Evolutionary conservation across 2,329 filamentous ascomycete species (phyloP).

Genomic region (Pestalotiopsis sp.): DNA sequence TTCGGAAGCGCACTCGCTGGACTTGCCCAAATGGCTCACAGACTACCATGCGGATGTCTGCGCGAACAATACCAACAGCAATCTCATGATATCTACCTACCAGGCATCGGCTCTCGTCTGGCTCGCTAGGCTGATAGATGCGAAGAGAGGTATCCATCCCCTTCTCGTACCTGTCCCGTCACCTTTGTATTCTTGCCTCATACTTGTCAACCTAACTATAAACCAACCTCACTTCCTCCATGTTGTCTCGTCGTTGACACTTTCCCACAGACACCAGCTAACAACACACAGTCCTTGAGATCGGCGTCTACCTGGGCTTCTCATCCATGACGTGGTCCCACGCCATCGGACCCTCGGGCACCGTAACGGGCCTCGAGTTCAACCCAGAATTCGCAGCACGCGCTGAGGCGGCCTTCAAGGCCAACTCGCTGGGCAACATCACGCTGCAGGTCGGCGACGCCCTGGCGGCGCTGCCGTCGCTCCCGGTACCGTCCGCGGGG

Average conservation of each 20-base stretch:
- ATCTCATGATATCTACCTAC: constrained; percentile 43
- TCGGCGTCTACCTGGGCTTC: constrained; percentile 51
- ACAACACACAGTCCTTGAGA: constrained; percentile 42
- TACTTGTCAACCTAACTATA: no score
- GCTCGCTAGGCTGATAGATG: constrained; percentile 41
- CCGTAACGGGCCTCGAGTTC: constrained; percentile 48
- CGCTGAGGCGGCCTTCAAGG: constrained; percentile 39
- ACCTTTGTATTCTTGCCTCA: no score
- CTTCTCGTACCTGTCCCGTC: no score
- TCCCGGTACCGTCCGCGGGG: constrained; percentile 30
- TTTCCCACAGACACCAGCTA: neutral
- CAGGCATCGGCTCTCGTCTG: constrained; percentile 43
- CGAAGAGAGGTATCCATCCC: constrained; percentile 44
- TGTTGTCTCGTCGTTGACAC: neutral
- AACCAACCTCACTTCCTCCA: no score
- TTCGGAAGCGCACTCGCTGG: constrained; percentile 28
- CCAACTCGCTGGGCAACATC: constrained; percentile 43
- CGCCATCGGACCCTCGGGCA: constrained; percentile 43
- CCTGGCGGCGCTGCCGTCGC: constrained; percentile 28
- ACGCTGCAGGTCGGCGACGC: constrained; percentile 50
- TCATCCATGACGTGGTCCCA: constrained; percentile 51
- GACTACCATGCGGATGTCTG: constrained; percentile 28
- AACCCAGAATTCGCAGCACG: constrained; percentile 42
- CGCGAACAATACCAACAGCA: constrained; percentile 18
- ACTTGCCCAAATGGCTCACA: constrained; percentile 26